Evolutionary conservation across 2,329 filamentous ascomycete species (phyloP).

Genomic region (Fusarium miscanthi): DNA sequence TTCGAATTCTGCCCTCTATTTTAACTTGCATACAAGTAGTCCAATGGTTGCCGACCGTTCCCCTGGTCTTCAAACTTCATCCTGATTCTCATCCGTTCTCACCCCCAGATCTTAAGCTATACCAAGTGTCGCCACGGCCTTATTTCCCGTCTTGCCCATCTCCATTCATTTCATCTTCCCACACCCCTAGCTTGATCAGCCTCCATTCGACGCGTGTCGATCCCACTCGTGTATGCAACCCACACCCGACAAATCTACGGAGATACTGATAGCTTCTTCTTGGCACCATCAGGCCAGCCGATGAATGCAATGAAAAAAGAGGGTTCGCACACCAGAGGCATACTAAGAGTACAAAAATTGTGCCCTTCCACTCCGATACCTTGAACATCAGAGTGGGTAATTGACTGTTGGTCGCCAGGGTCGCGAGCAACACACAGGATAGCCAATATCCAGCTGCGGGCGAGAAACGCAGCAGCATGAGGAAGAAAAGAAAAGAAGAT

Average conservation of each 20-base stretch:
- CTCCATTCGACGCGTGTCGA: background rate
- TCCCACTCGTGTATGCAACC: background rate
- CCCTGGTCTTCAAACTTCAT: background rate
- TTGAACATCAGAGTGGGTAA: slow-evolving; percentile 1
- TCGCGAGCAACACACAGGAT: background rate
- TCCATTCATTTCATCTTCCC: background rate
- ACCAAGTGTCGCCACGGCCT: background rate
- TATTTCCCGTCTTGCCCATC: background rate
- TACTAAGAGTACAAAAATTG: background rate
- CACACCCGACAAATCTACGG: background rate
- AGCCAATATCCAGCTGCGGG: background rate
- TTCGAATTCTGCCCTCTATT: background rate
- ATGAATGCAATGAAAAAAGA: slow-evolving; percentile 13
- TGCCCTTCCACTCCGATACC: background rate
- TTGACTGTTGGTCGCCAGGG: background rate
- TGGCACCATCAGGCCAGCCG: slow-evolving; percentile 1
- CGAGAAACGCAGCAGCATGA: background rate
- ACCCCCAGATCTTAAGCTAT: background rate
- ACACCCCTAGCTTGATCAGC: background rate
- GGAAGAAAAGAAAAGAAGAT: background rate
- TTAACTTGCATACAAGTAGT: background rate
- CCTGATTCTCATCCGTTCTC: background rate
- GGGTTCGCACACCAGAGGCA: background rate
- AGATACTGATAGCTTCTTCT: background rate
- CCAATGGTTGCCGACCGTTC: no score